Percentiles rank a stretch among this genome's conserved stretches.
phyloP scores from a whole-genome alignment of 345 rosid species.

The Chamaenerion angustifolium region DNA sequence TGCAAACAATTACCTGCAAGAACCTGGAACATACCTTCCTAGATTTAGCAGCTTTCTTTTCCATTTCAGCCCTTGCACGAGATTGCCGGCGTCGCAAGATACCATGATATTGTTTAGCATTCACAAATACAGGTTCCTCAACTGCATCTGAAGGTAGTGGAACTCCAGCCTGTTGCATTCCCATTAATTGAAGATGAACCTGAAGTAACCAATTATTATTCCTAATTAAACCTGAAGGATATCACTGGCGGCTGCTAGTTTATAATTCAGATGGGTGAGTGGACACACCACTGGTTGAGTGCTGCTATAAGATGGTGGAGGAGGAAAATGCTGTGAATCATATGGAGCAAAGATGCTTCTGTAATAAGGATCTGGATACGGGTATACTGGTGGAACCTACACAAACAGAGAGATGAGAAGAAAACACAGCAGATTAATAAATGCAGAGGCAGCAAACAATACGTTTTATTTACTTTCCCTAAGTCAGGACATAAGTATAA shows the following conservation, averaged over 20 bases:
- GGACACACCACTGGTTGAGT: slow-evolving; percentile 58
- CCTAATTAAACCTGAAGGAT: neutral
- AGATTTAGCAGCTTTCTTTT: slow-evolving; percentile 47
- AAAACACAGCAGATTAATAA: neutral
- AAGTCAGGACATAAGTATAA: no score
- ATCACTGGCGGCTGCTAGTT: no score
- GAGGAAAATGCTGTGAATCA: slow-evolving; percentile 58
- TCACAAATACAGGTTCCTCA: slow-evolving; percentile 97
- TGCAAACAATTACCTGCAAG: neutral
- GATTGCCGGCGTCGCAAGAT: slow-evolving; percentile 89
- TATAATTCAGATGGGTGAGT: no score
- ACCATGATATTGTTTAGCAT: slow-evolving; percentile 95
- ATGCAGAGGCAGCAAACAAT: no score
- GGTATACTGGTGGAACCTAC: slow-evolving; percentile 68
- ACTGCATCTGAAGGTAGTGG: slow-evolving; percentile 86
- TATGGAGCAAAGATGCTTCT: slow-evolving; percentile 87
- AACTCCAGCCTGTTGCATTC: slow-evolving; percentile 94
- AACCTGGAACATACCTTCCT: slow-evolving; percentile 40
- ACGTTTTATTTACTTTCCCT: no score
- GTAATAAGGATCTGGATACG: slow-evolving; percentile 89
- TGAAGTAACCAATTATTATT: slow-evolving; percentile 12
- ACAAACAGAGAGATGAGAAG: slow-evolving; percentile 14
- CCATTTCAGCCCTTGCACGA: slow-evolving; percentile 87
- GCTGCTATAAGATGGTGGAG: slow-evolving; percentile 51
- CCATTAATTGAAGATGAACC: slow-evolving; percentile 94